A percentile compares a stretch with the other conserved stretches of the same genome.
These are phyloP conservation scores for Psilocybe subaeruginosa DNA, from an alignment of 768 basidiomycete species.

Conservation along the genomic window DNA sequence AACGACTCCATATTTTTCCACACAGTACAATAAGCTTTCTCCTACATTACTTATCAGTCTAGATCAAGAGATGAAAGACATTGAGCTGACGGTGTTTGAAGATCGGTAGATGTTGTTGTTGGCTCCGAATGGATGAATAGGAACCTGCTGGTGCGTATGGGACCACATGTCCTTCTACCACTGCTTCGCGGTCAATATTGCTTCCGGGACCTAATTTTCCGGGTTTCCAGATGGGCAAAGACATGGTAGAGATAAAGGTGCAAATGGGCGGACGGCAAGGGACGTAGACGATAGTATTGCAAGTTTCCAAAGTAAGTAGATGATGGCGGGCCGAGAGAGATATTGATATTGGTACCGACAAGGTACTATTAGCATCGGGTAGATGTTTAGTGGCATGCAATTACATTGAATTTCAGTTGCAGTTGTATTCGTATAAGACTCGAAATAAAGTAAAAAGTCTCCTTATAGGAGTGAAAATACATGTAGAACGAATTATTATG, in stretches of 20 bases:
- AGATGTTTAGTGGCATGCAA: not conserved
- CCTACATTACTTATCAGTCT: slow-evolving; percentile 42
- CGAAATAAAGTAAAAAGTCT: not conserved
- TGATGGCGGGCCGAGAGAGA: too few species aligned
- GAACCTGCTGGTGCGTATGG: slow-evolving; percentile 61
- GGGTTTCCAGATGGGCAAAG: slow-evolving; percentile 87
- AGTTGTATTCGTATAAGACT: not conserved
- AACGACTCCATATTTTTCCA: slow-evolving; percentile 83
- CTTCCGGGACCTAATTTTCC: slow-evolving; percentile 86
- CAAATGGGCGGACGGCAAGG: too few species aligned
- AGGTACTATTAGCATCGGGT: too few species aligned
- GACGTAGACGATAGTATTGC: too few species aligned
- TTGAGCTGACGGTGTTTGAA: slow-evolving; percentile 76
- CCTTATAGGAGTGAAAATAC: not conserved
- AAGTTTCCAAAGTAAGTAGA: too few species aligned
- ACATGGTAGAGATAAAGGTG: slow-evolving; percentile 35
- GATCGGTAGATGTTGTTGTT: slow-evolving; percentile 86
- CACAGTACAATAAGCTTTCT: slow-evolving; percentile 76
- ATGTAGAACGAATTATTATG: not conserved
- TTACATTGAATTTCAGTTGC: not conserved
- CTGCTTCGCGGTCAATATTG: slow-evolving; percentile 80
- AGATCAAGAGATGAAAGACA: not conserved
- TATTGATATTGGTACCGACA: too few species aligned
- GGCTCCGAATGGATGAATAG: slow-evolving; percentile 67
- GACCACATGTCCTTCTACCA: slow-evolving; percentile 73